These are phyloP conservation scores for Prunus campanulata DNA, from an alignment of 306 rosid species.

Conservation along the genomic window DNA sequence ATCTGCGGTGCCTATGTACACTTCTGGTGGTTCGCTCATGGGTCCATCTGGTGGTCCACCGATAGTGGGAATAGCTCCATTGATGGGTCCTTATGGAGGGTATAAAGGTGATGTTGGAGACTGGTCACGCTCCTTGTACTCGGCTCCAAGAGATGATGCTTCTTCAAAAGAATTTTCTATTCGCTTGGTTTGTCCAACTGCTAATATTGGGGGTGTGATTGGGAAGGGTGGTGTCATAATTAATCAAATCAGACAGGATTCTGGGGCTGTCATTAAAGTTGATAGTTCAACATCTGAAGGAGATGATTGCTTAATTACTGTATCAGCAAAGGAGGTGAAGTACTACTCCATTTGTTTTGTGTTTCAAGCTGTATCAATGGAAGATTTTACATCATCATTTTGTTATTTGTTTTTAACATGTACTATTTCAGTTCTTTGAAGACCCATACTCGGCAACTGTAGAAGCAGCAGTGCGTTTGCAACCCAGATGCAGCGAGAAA, in stretches of 20 bases:
- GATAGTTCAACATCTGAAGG: slow-evolving; percentile 88
- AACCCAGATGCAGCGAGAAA: slow-evolving; percentile 93
- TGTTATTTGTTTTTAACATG: slow-evolving; percentile 1
- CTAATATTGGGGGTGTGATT: slow-evolving; percentile 92
- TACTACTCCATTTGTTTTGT: slow-evolving; percentile 11
- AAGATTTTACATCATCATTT: slow-evolving; percentile 10
- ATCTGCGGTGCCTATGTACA: slow-evolving; percentile 54
- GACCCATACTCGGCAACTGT: slow-evolving; percentile 73
- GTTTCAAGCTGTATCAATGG: not conserved
- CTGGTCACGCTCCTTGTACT: slow-evolving; percentile 89
- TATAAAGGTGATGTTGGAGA: slow-evolving; percentile 86
- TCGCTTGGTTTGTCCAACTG: slow-evolving; percentile 83
- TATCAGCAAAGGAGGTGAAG: slow-evolving; percentile 85
- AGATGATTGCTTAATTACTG: slow-evolving; percentile 79
- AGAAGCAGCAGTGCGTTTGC: slow-evolving; percentile 95
- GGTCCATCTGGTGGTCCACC: slow-evolving; percentile 77
- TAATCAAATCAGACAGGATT: slow-evolving; percentile 94
- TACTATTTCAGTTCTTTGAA: slow-evolving; percentile 72
- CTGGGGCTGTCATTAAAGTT: slow-evolving; percentile 90
- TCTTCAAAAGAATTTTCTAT: slow-evolving; percentile 83
- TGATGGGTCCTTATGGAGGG: slow-evolving; percentile 79
- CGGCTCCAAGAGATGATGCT: slow-evolving; percentile 83
- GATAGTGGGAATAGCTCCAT: slow-evolving; percentile 77
- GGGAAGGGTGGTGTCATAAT: slow-evolving; percentile 94
- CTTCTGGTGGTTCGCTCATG: slow-evolving; percentile 65